These are phyloP conservation scores for Arthrobotrys sphaeroides DNA, from an alignment of 2,329 filamentous ascomycete species.

Conservation along the genomic window DNA sequence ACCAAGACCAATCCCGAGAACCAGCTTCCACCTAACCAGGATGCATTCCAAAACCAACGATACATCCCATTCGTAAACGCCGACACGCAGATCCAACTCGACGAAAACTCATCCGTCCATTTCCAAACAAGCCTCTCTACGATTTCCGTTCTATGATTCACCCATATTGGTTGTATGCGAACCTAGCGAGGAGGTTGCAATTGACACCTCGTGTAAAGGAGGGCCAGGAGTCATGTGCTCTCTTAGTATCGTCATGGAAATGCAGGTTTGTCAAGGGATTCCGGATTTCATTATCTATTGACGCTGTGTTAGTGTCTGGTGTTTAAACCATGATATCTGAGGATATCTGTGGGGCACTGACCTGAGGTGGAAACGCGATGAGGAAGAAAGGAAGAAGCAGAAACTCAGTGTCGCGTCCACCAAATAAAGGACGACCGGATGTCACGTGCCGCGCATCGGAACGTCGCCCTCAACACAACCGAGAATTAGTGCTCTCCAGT, in stretches of 20 bases:
- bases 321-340: neutral
- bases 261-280: conserved; percentile 15
- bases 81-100: conserved; percentile 31
- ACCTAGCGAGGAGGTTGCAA: neutral
- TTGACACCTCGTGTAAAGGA: conserved; percentile 49
- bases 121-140: conserved; percentile 37
- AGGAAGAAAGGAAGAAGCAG: conserved; percentile 25
- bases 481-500: neutral
- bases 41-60: neutral
- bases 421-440: conserved; percentile 5
- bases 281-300: conserved; percentile 13
- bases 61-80: conserved; percentile 19
- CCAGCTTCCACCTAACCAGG: conserved; percentile 20
- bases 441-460: conserved; percentile 27
- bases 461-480: conserved; percentile 23
- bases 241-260: conserved; percentile 53
- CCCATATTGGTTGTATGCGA: conserved; percentile 46
- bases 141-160: conserved; percentile 54
- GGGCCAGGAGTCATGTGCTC: conserved; percentile 53
- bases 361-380: conserved; percentile 51
- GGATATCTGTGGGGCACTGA: neutral
- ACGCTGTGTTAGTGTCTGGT: neutral
- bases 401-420: conserved; percentile 31
- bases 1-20: conserved; percentile 8
- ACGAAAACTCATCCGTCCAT: conserved; percentile 8